Evolutionary conservation across 805 yeast genomes (phyloP), one percentile per base, ranked within the genome.

Genomic region (Candida vartiovaarae): DNA sequence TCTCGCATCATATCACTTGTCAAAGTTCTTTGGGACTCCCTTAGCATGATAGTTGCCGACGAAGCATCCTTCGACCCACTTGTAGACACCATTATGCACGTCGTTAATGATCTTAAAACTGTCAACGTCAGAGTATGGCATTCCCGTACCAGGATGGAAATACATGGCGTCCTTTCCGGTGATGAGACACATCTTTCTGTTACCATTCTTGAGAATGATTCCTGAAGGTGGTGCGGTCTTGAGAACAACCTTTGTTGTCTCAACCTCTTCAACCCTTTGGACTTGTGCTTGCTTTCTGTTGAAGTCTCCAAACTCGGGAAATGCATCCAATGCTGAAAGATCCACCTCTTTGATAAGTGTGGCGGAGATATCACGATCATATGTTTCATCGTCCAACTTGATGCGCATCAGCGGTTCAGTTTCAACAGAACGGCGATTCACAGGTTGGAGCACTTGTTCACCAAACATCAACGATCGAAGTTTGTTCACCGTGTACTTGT

Each of bases 1-100:
- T 46, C 31, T 45, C n/a, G 49, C 64, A 50, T 15, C 20, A 15
- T 15, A 15, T 28, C 30, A 28, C 9, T 28, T 28, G 30, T 67
- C 77, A 62, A 89, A 89, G 6, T 95, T 95, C 42, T 82, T 84
- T 2, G 96, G 96, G 9, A 88, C 96, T 6, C 95, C 96, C 48
- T 75, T 75, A 0, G 96, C 96, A 51, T 80, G 88, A 69, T 62
- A 81, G 56, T 59, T 68, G 3, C 74, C 80, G 39, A 77, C 77
- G 40, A 66, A 63, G 28, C 69, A 70, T 39, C 63, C 71, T 27
- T 74, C 75, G 46, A 65, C 52, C 87, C 87, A 71, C 56, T 69
- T 67, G 8, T 64, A 66, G 20, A 70, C 74, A n/a, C 79, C 75
- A 25, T 39, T 32, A 8, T 80, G 80, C 15, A 75, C 60, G 25